A percentile compares a stretch with the other conserved stretches of the same genome.
These are phyloP conservation scores for Obelidium mucronatum DNA, from an alignment of 192 early-diverging fungal species.

Conservation along the genomic window DNA sequence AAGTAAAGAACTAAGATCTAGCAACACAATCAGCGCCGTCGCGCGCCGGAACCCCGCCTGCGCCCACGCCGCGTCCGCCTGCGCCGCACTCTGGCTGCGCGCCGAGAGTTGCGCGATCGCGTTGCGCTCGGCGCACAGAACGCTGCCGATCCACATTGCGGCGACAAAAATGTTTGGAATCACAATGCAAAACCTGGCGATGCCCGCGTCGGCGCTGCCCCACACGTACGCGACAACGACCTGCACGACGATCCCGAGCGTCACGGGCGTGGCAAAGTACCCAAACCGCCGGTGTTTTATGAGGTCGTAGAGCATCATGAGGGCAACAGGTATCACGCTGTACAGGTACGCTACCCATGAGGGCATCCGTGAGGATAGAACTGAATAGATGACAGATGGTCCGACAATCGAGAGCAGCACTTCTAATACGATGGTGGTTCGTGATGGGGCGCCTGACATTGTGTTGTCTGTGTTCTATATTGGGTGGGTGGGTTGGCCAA, in stretches of 20 bases:
- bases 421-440: too few relatives aligned
- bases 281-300: neutral
- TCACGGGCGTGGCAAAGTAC: neutral
- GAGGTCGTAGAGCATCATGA: neutral
- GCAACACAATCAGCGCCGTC: neutral
- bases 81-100: neutral
- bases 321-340: neutral
- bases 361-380: neutral
- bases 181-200: neutral
- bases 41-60: neutral
- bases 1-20: too few relatives aligned
- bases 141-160: neutral
- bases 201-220: neutral
- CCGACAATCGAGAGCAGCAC: neutral
- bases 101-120: conserved; percentile 1
- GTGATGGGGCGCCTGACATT: too few relatives aligned
- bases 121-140: neutral
- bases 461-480: too few relatives aligned
- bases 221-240: conserved; percentile 3
- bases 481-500: too few relatives aligned
- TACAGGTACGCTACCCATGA: neutral
- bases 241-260: neutral
- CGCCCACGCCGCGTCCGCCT: neutral
- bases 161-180: neutral
- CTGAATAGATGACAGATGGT: neutral